Evolutionary conservation across 805 yeast species (phyloP), one percentile per base, ranked within the genome.

Genomic region (Saitoella complicata): DNA sequence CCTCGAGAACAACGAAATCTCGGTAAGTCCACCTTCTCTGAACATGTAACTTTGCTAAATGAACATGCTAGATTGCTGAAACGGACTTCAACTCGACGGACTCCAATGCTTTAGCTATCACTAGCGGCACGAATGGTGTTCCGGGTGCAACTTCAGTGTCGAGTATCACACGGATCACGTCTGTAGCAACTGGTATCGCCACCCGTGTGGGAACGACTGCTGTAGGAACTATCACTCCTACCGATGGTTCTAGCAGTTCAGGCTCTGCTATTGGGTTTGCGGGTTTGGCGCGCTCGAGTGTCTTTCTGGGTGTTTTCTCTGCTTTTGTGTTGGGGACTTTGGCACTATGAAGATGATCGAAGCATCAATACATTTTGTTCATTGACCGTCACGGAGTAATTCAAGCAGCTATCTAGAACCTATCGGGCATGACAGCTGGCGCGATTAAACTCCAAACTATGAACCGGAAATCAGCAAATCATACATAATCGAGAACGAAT

Each of bases 371-470:
- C 4, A 21, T 21, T 4, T 21, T 21, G 21, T 21, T 21, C 21
- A 21, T 21, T 21, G 21, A 21, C 21, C 21, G 21, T 21, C 21
- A 21, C 21, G 21, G 4, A 21, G 21, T 21, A 21, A 21, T 4
- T 21, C 21, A 21, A 21, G 21, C 21, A 21, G 21, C 21, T 21
- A 21, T 21, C 21, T 21, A 21, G 21, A 91, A 91, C 47, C 96
- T 67, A 51, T 88, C 97, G 2, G 96, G 96, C 69, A 86, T 73
- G 9, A 84, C 53, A 6, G 83, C 80, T 0, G 98, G 98, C 0
- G 97, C 98, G 7, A 84, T 59, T 49, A 91, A 63, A 6, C 94
- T 82, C 98, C 97, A 91, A 1, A 78, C 21, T 21, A 21, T 21
- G 21, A 21, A 21, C 21, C 21, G 21, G 21, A 21, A 21, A 21